phyloP scores from a whole-genome alignment of 352 stramenopile genomes.

The Phytophthora colocasiae region DNA sequence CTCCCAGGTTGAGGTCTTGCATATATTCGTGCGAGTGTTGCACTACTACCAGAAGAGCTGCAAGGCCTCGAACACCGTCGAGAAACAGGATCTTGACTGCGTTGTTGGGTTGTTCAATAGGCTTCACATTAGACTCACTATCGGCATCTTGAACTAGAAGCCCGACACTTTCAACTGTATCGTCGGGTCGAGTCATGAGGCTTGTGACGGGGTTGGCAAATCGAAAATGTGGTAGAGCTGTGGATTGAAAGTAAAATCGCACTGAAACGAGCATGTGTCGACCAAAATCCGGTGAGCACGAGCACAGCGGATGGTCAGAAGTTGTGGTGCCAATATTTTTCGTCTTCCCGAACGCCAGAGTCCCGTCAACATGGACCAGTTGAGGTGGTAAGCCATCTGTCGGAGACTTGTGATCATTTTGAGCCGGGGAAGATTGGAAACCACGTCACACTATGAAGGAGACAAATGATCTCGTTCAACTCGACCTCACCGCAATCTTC shows the following conservation, averaged over 20 bases:
- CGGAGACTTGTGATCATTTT: no score
- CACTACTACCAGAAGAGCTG: slow-evolving; percentile 34
- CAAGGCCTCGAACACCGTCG: slow-evolving; percentile 46
- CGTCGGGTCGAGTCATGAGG: neutral
- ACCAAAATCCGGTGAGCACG: neutral
- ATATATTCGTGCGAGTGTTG: slow-evolving; percentile 38
- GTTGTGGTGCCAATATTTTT: neutral
- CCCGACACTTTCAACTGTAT: neutral
- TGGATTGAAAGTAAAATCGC: neutral
- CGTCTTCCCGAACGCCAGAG: neutral
- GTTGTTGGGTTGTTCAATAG: neutral
- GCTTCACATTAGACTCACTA: neutral
- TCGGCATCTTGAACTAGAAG: neutral
- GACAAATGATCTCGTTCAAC: no score
- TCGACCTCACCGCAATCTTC: no score
- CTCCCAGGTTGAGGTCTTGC: slow-evolving; percentile 27
- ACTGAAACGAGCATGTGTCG: neutral
- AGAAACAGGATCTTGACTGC: slow-evolving; percentile 40
- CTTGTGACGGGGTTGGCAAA: neutral
- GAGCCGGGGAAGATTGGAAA: no score
- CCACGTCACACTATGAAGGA: no score
- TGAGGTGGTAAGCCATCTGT: no score
- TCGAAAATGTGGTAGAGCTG: neutral
- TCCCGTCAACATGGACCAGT: neutral
- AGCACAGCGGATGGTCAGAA: neutral